Evolutionary conservation across 495 filamentous ascomycete species (phyloP), one percentile per base, ranked within the genome.

Genomic region (Sphaerosporella brunnea): DNA sequence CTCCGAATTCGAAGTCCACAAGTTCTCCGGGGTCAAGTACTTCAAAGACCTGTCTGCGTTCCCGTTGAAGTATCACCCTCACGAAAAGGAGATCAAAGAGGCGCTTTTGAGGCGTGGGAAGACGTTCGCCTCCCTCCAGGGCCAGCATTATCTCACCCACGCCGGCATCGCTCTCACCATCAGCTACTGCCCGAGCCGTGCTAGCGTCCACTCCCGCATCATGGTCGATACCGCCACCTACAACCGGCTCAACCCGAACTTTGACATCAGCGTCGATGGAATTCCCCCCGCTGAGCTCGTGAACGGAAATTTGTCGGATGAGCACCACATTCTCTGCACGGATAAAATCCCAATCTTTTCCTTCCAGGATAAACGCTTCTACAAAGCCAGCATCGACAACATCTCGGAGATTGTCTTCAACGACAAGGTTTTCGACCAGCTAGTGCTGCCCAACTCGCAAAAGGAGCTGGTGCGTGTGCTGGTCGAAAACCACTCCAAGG

Each of bases 181-280:
- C 63, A 84, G 83, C 67, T 74, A 77, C 50, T 63, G 71, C 36
- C 69, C 90, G 20, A 69, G 77, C 63, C 92, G 88, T 62, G 76
- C 93, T 65, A 47, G 59, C 48, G 80, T 92, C 66, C 90, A 93
- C 53, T 82, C 84, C 23, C 76, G 87, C 37, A 75, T 93, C 51
- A 93, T 95, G 87, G 71, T 76, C 28, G 74, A 77, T 48, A 63
- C 67, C 0, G 65, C 13, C 28, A 57, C 54, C 23, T 57, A 47
- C 24, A 23, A 38, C 30, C 47, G 54, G 3, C 39, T 59, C 28
- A 53, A 57, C 15, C 50, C 54, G 3, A 35, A 41, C 10, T 5
- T 5, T 5, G 36, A 8, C 13, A 39, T 39, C 5, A 39, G 18
- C 5, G 74, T 74, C 0, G 78, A 92, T 36, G 77, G 81, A 43